Evolutionary conservation across 345 rosid genomes (phyloP).

Genomic region (Populus alba): DNA sequence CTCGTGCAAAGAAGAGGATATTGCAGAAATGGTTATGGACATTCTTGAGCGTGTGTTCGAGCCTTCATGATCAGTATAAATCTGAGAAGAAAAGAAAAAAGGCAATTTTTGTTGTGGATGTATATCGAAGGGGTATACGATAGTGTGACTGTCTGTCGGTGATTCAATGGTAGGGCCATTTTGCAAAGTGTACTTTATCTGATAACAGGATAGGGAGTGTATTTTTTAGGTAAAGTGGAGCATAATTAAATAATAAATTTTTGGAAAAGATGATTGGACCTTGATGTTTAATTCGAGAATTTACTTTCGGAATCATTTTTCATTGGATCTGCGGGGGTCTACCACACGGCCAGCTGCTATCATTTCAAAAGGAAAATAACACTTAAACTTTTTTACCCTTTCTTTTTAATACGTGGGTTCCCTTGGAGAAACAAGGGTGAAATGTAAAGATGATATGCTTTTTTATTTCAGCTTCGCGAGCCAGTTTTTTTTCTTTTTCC

Average conservation of each 20-base stretch:
- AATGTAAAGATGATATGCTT: neutral
- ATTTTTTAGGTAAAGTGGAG: neutral
- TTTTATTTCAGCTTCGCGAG: neutral
- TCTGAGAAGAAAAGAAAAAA: neutral
- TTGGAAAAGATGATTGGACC: conserved; percentile 9
- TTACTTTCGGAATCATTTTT: neutral
- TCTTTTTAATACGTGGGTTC: conserved; percentile 2
- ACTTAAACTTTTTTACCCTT: neutral
- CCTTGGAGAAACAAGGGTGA: conserved; percentile 4
- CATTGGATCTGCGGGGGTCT: neutral
- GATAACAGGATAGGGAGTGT: neutral
- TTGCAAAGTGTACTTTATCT: neutral
- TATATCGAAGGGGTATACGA: neutral
- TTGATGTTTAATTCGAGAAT: neutral
- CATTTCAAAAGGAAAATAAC: neutral
- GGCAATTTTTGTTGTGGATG: neutral
- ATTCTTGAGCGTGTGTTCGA: conserved; percentile 63
- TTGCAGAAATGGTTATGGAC: conserved; percentile 43
- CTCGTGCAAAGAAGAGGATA: conserved; percentile 52
- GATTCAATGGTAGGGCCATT: neutral
- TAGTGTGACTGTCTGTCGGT: neutral
- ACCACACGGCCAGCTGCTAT: conserved; percentile 21
- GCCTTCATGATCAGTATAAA: conserved; percentile 5
- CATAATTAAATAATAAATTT: neutral
- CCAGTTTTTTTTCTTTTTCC: neutral